phyloP scores from a whole-genome alignment of 768 basidiomycete genomes.

The Boletus vinaceobasis region DNA sequence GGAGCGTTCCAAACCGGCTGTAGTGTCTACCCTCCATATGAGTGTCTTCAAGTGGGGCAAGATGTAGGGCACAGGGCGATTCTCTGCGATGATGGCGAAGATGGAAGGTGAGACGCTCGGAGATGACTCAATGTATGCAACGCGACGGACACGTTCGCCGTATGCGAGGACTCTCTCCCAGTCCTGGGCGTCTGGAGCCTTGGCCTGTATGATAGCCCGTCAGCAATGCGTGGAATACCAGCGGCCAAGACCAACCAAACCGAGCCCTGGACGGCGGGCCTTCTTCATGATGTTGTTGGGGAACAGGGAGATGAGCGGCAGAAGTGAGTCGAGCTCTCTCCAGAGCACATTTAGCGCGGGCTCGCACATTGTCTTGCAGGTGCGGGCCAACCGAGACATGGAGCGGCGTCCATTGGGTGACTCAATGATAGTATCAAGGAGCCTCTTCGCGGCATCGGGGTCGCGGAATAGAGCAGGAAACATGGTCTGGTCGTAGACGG shows the following conservation, averaged over 20 bases:
- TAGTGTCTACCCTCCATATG: constrained; percentile 68
- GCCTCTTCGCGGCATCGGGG: constrained; percentile 50
- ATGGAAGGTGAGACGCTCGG: constrained; percentile 62
- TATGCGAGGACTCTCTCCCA: constrained; percentile 68
- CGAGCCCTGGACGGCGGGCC: constrained; percentile 68
- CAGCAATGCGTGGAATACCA: background rate
- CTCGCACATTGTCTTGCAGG: constrained; percentile 70
- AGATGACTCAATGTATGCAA: constrained; percentile 66
- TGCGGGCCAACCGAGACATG: constrained; percentile 68
- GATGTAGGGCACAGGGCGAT: constrained; percentile 58
- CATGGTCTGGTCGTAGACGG: constrained; percentile 51
- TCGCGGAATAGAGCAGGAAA: constrained; percentile 58
- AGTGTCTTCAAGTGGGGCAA: constrained; percentile 68
- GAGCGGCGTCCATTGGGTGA: constrained; percentile 63
- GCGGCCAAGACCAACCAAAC: constrained; percentile 53
- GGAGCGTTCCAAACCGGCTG: constrained; percentile 62
- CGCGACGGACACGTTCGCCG: constrained; percentile 61
- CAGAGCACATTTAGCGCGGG: constrained; percentile 70
- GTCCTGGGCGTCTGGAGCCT: constrained; percentile 61
- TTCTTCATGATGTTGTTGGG: constrained; percentile 66
- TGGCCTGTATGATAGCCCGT: constrained; percentile 39
- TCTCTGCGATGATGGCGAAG: constrained; percentile 64
- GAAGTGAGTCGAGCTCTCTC: constrained; percentile 73
- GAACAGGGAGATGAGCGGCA: constrained; percentile 70
- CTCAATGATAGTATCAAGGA: constrained; percentile 51